phyloP scores from a whole-genome alignment of 1,284 basidiomycete genomes.

The Puccinia coronata region DNA sequence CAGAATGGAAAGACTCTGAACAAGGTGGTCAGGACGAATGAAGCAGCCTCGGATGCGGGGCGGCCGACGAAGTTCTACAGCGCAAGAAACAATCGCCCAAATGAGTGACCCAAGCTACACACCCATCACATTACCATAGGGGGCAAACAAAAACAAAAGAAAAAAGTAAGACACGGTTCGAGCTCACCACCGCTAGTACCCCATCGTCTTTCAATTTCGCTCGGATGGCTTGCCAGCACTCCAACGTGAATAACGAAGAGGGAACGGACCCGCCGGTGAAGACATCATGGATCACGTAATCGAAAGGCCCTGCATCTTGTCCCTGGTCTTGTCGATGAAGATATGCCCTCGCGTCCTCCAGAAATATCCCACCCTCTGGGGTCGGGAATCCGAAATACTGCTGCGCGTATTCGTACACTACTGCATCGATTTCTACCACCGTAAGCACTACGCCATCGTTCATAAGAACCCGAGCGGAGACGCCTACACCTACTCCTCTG shows the following conservation, averaged over 20 bases:
- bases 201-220: constrained; percentile 70
- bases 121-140: background rate
- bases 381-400: constrained; percentile 74
- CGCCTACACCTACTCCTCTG: constrained; percentile 82
- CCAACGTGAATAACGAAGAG: constrained; percentile 73
- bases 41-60: constrained; percentile 67
- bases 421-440: constrained; percentile 81
- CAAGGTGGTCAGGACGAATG: constrained; percentile 71
- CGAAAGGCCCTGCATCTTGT: constrained; percentile 63
- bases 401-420: constrained; percentile 77
- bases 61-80: constrained; percentile 72
- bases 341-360: constrained; percentile 75
- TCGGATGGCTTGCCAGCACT: constrained; percentile 76
- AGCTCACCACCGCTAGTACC: constrained; percentile 73
- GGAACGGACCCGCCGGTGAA: constrained; percentile 87
- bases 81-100: constrained; percentile 30
- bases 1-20: constrained; percentile 71
- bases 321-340: constrained; percentile 56
- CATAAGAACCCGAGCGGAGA: constrained; percentile 72
- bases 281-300: constrained; percentile 82
- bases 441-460: constrained; percentile 70
- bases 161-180: background rate
- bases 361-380: constrained; percentile 66
- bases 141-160: too few relatives aligned
- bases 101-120: background rate